phyloP scores from a whole-genome alignment of 192 early-diverging fungal species.

The Allomyces macrogynus region DNA sequence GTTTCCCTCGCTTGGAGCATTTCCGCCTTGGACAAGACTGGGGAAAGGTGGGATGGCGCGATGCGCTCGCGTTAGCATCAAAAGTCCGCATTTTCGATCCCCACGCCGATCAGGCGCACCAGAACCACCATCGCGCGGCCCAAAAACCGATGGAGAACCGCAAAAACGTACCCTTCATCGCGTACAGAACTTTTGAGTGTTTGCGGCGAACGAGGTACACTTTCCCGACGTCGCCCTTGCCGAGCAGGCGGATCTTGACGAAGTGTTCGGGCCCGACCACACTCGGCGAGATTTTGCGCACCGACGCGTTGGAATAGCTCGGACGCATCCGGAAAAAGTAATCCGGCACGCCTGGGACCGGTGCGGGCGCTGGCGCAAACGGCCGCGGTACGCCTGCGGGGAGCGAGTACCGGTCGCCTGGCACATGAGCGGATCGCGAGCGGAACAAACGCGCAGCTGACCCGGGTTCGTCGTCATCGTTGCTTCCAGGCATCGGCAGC shows the following conservation, averaged over 20 bases:
- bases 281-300: not conserved
- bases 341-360: too few relatives aligned
- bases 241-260: constrained; percentile 69
- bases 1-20: constrained; percentile 98
- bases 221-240: constrained; percentile 93
- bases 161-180: constrained; percentile 68
- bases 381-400: too few relatives aligned
- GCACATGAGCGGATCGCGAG: too few relatives aligned
- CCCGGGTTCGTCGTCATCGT: too few relatives aligned
- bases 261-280: constrained; percentile 70
- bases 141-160: not conserved
- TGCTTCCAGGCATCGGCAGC: too few relatives aligned
- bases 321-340: too few relatives aligned
- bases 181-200: constrained; percentile 58
- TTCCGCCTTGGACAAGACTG: constrained; percentile 71
- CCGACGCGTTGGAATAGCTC: not conserved
- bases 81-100: not conserved
- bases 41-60: too few relatives aligned
- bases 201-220: constrained; percentile 87
- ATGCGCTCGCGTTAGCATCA: not conserved
- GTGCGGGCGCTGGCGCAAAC: too few relatives aligned
- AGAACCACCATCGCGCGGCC: too few relatives aligned
- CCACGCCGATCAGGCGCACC: too few relatives aligned
- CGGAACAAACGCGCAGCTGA: too few relatives aligned
- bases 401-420: too few relatives aligned